Conservation (phyloP, 306 rosid species). For the Cicer arietinum region DNA sequence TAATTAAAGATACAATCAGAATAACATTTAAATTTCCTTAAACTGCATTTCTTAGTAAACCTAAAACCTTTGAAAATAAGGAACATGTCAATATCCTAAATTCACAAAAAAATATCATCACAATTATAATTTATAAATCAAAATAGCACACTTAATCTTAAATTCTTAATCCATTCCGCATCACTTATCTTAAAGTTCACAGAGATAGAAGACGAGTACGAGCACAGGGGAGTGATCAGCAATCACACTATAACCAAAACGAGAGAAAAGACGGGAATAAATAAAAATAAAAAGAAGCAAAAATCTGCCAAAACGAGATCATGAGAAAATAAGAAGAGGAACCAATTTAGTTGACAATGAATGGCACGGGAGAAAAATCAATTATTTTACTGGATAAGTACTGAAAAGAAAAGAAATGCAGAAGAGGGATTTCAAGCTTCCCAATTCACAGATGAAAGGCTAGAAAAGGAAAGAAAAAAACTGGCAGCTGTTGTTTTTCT, state of each 20-base stretch:
- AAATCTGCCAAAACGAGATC: neutral
- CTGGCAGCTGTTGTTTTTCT: neutral
- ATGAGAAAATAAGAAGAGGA: slow-evolving; percentile 4
- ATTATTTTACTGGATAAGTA: neutral
- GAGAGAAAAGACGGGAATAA: neutral
- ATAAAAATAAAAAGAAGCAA: neutral
- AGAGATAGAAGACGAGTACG: neutral
- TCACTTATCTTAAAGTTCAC: slow-evolving; percentile 5
- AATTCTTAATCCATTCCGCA: slow-evolving; percentile 14
- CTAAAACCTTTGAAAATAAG: neutral
- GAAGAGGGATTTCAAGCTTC: slow-evolving; percentile 11
- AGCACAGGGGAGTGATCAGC: slow-evolving; percentile 1
- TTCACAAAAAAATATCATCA: neutral
- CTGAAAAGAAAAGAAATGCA: neutral
- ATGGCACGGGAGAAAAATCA: neutral
- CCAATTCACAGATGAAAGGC: neutral
- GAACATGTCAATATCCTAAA: slow-evolving; percentile 6
- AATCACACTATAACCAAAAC: slow-evolving; percentile 11
- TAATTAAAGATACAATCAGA: neutral
- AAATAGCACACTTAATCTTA: neutral
- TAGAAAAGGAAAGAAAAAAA: neutral
- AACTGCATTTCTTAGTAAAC: neutral
- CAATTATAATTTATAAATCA: slow-evolving; percentile 1
- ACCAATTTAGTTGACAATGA: neutral
- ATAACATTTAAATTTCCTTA: neutral